phyloP scores from a whole-genome alignment of 2,329 filamentous ascomycete species.

The Tolypocladium guangdongense region DNA sequence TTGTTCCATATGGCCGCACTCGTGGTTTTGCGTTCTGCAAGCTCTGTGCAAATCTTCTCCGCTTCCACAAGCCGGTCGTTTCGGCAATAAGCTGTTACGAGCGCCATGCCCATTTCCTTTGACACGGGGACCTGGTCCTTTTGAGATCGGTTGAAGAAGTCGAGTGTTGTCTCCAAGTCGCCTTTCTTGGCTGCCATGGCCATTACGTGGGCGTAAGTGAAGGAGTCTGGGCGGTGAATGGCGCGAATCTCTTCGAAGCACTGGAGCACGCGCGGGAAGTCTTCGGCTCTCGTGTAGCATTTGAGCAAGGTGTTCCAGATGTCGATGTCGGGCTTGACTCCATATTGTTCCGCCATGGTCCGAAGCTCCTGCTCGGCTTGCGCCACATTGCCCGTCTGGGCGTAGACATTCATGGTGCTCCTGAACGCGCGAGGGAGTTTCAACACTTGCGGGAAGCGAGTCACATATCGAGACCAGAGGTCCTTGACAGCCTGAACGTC shows the following conservation, averaged over 20 bases:
- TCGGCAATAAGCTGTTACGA: slow-evolving; percentile 57
- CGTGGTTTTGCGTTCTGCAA: slow-evolving; percentile 39
- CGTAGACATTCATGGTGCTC: slow-evolving; percentile 62
- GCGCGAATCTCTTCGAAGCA: slow-evolving; percentile 50
- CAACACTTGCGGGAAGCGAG: slow-evolving; percentile 23
- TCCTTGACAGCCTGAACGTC: slow-evolving; percentile 33
- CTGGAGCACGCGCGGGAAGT: slow-evolving; percentile 54
- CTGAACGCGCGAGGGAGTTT: slow-evolving; percentile 28
- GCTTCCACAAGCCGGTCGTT: slow-evolving; percentile 26
- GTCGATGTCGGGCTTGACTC: slow-evolving; percentile 42
- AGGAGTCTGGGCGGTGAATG: slow-evolving; percentile 42
- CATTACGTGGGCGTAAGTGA: slow-evolving; percentile 66
- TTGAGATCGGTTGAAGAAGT: slow-evolving; percentile 54
- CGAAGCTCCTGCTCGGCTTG: slow-evolving; percentile 51
- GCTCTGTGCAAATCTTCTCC: slow-evolving; percentile 31
- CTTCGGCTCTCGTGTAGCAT: slow-evolving; percentile 53
- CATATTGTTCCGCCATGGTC: slow-evolving; percentile 45
- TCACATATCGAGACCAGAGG: slow-evolving; percentile 33
- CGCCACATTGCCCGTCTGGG: slow-evolving; percentile 52
- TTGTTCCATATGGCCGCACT: slow-evolving; percentile 66
- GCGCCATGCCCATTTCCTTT: slow-evolving; percentile 46
- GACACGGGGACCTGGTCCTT: slow-evolving; percentile 37
- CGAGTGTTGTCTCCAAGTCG: slow-evolving; percentile 58
- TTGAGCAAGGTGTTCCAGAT: slow-evolving; percentile 73
- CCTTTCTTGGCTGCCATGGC: slow-evolving; percentile 58